Evolutionary conservation across 148 eudicot genomes (phyloP), one percentile per base, ranked within the genome.

Genomic region (Fallopia convolvulus): DNA sequence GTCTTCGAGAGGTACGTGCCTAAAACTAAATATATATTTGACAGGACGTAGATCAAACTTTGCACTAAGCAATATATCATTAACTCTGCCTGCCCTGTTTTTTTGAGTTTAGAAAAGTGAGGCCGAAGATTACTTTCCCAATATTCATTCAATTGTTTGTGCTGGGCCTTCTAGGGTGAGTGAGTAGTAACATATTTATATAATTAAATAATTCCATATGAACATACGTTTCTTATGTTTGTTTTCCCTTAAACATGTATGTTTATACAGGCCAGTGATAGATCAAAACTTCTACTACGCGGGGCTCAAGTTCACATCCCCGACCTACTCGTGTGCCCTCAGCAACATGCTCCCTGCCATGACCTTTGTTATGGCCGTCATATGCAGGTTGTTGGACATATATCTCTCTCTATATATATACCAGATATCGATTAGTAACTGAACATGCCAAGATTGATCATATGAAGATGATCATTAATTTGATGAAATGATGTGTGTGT

Each of bases 281-380:
- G 99, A 94, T 84, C 97, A 94, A 61, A 94, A 94, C 58, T 89
- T 94, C 79, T 94, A 94, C 85, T 94, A 95, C 39, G 90, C 90
- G 26, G 99, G 99, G 1, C 79, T 95, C 70, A 95, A 95, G 55
- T 93, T 80, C 82, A 95, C 99, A 12, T 91, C 99, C 1, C 97
- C 99, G 33, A 95, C 99, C n/a, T 95, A 88, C 77, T 90, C 99
- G 11, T 91, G 97, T 74, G 99, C 99, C 76, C 90, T 95, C 93
- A 91, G 97, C 80, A 95, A 95, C 88, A 95, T 95, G 97, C 89
- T 95, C 17, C 99, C 99, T 1, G 99, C 99, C 60, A 90, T 95
- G 98, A 95, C 98, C 60, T 95, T 95, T 58, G 84, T 93, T 61
- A 93, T 95, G 98, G 99, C 99, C 39, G 39, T 36, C 39, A 36